phyloP scores from a whole-genome alignment of 176 grass and related monocot genomes.

The Pharus latifolius region DNA sequence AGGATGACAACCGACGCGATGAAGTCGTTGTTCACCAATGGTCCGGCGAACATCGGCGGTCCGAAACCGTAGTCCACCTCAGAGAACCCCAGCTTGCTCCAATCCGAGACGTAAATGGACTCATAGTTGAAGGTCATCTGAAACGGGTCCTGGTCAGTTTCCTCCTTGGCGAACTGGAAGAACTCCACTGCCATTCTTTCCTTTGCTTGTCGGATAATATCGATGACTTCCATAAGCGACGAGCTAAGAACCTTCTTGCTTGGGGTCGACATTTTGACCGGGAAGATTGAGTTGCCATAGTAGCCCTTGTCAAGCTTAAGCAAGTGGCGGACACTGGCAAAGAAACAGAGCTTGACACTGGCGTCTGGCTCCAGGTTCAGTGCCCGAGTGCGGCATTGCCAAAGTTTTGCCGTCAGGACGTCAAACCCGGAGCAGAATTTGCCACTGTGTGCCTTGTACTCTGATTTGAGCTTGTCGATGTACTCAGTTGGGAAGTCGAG shows the following conservation, averaged over 20 bases:
- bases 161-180: conserved; percentile 55
- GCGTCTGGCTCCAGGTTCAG: conserved; percentile 15
- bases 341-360: conserved; percentile 46
- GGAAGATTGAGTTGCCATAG: conserved; percentile 76
- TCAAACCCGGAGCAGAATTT: conserved; percentile 64
- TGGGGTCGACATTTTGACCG: conserved; percentile 23
- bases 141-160: conserved; percentile 48
- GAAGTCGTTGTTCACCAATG: conserved; percentile 75
- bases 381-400: conserved; percentile 53
- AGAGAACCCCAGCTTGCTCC: conserved; percentile 77
- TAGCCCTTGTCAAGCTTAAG: conserved; percentile 39
- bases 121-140: conserved; percentile 80
- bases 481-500: conserved; percentile 38
- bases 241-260: conserved; percentile 7
- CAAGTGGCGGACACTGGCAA: conserved; percentile 50
- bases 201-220: conserved; percentile 52
- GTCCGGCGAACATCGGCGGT: conserved; percentile 48
- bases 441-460: conserved; percentile 50
- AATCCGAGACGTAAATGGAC: conserved; percentile 68
- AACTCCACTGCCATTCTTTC: conserved; percentile 41
- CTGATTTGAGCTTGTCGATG: conserved; percentile 39
- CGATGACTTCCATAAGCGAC: conserved; percentile 40
- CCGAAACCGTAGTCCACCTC: conserved; percentile 75
- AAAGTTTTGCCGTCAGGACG: conserved; percentile 44
- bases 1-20: conserved; percentile 69